Conservation (phyloP, 2,329 filamentous ascomycete species). For the Elsinoe perseae region DNA sequence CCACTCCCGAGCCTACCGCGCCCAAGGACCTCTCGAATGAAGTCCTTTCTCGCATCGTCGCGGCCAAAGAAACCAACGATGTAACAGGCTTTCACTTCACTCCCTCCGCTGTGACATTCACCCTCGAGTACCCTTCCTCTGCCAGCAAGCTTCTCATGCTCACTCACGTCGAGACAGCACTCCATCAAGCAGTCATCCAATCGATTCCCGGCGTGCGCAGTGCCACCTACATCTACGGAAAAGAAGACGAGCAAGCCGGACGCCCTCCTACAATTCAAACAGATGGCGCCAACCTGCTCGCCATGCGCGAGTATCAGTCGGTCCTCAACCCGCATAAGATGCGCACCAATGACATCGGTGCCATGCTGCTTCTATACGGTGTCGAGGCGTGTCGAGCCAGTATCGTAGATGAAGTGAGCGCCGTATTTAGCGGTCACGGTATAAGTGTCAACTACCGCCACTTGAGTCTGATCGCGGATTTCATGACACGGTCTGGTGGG, state of each 20-base stretch:
- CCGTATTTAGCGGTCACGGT: constrained; percentile 82
- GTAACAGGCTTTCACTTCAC: constrained; percentile 69
- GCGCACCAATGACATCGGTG: constrained; percentile 85
- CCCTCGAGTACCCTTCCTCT: constrained; percentile 69
- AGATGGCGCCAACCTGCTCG: constrained; percentile 76
- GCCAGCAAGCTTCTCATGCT: constrained; percentile 91
- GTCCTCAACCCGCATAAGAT: constrained; percentile 80
- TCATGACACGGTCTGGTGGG: constrained; percentile 89
- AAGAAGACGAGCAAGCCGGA: constrained; percentile 44
- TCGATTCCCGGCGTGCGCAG: constrained; percentile 69
- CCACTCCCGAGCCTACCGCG: constrained; percentile 21
- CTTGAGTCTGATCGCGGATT: constrained; percentile 89
- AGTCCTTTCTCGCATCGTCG: constrained; percentile 47
- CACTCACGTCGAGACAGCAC: constrained; percentile 74
- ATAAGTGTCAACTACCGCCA: constrained; percentile 89
- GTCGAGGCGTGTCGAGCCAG: constrained; percentile 84
- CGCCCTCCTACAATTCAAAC: constrained; percentile 58
- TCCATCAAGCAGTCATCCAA: constrained; percentile 74
- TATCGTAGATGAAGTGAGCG: constrained; percentile 78
- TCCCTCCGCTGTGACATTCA: constrained; percentile 71
- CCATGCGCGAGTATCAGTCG: constrained; percentile 82
- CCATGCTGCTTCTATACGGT: constrained; percentile 78
- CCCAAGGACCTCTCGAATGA: background rate
- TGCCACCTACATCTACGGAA: constrained; percentile 48
- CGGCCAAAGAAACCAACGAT: constrained; percentile 49